Evolutionary conservation across 306 rosid species (phyloP), one percentile per base, ranked within the genome.

Genomic region (Mimosa bimucronata): DNA sequence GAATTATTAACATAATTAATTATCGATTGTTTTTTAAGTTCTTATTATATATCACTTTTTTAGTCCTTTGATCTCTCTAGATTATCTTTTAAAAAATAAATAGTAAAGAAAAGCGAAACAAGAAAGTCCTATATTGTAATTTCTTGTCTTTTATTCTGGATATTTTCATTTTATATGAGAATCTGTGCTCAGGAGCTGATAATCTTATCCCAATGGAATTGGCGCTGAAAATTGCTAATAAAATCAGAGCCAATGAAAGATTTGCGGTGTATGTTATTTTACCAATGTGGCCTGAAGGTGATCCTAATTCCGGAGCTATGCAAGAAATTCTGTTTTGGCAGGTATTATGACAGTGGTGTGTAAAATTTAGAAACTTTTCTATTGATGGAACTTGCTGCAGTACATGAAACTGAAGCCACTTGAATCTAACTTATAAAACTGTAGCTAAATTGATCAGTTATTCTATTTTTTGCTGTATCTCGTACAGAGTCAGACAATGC

Each of bases 251-350:
- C 13, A 81, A 85, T 9, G 99, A 96, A 87, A 91, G 98, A 86
- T 93, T 96, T 87, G 91, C 95, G 15, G 97, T 96, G 72, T 96
- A 93, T 78, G 12, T 91, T 73, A 85, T 96, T 44, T 23, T 93
- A 79, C 98, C 99, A 19, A 79, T 96, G 98, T 96, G 99, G 99
- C 99, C 97, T 41, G 97, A 96, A 87, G 99, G 99, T 82, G 97
- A 91, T 89, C 98, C 99, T n/a, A 89, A 83, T 53, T 23, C 91
- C 38, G 90, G 52, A 60, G 23, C 99, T 31, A 30, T 93, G 97
- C 99, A 93, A 89, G 99, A 96, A 90, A 96, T 96, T 71, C 98
- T 96, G 71, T 96, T 68, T 85, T 96, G 98, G 99, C 99, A 96
- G 99, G 99, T 93, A 88, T 6, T 71, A 74, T 60, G 61, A 29